phyloP scores from a whole-genome alignment of 257 asterid species.

The Eustoma russellianum region DNA sequence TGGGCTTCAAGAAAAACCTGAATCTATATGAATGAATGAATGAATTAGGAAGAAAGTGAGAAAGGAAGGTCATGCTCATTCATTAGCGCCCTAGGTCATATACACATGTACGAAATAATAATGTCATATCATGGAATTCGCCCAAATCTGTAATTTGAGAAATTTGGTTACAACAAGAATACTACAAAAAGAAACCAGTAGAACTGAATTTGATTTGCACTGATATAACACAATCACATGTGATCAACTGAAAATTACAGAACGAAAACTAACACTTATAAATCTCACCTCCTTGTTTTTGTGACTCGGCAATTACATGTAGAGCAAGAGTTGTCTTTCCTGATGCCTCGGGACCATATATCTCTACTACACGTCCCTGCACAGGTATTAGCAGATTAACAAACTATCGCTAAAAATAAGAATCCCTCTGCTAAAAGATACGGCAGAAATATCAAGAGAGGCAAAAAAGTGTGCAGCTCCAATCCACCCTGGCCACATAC shows the following conservation, averaged over 20 bases:
- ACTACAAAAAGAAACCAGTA: too few species aligned
- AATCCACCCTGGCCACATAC: neutral
- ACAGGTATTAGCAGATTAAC: conserved; percentile 2
- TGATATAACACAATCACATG: neutral
- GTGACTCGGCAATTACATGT: conserved; percentile 96
- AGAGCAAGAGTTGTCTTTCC: conserved; percentile 97
- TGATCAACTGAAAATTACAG: neutral
- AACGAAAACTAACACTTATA: neutral
- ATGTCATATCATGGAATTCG: too few species aligned
- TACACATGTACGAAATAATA: too few species aligned
- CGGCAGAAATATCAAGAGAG: too few species aligned
- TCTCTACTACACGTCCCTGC: conserved; percentile 93
- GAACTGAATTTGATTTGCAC: neutral
- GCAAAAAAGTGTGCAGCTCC: neutral
- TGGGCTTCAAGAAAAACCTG: too few species aligned
- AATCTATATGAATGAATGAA: too few species aligned
- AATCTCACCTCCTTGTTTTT: conserved; percentile 75
- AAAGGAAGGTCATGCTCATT: too few species aligned
- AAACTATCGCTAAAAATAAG: conserved; percentile 2
- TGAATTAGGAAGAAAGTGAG: too few species aligned
- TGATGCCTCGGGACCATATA: conserved; percentile 97
- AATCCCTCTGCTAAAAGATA: neutral
- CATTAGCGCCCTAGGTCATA: too few species aligned
- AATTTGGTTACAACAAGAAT: neutral
- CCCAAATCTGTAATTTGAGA: too few species aligned